Evolutionary conservation across 805 yeast species (phyloP).

Genomic region (Kurtzmaniella cleridarum): DNA sequence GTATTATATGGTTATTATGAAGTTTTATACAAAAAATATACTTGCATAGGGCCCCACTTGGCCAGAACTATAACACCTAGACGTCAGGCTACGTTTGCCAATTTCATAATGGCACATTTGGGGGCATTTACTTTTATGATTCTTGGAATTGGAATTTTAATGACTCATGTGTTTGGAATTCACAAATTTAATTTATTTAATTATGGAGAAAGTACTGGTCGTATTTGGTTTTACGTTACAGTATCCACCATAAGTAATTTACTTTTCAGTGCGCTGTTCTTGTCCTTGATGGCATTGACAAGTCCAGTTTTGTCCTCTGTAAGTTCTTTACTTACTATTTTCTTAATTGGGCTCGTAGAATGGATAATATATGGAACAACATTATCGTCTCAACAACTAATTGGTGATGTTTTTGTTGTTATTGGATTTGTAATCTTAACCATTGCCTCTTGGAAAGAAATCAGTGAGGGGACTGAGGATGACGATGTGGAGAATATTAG

Average conservation of each 20-base stretch:
- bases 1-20: constrained; percentile 77
- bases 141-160: constrained; percentile 43
- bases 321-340: constrained; percentile 65
- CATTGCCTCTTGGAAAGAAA: constrained; percentile 61
- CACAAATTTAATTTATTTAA: constrained; percentile 54
- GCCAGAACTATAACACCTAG: constrained; percentile 41
- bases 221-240: constrained; percentile 41
- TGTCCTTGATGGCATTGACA: constrained; percentile 76
- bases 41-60: constrained; percentile 65
- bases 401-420: constrained; percentile 67
- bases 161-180: constrained; percentile 49
- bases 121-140: constrained; percentile 53
- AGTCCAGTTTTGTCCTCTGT: constrained; percentile 78
- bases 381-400: constrained; percentile 49
- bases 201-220: constrained; percentile 30
- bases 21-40: constrained; percentile 68
- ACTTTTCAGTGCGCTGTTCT: constrained; percentile 63
- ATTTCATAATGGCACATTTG: constrained; percentile 62
- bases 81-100: constrained; percentile 77
- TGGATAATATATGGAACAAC: constrained; percentile 59
- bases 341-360: constrained; percentile 74
- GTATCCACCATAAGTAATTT: constrained; percentile 60
- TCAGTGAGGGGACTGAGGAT: constrained; percentile 43
- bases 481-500: constrained; percentile 40
- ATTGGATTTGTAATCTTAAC: constrained; percentile 65